These are phyloP conservation scores for Toxicodendron radicans DNA, from an alignment of 345 rosid genomes.

Conservation along the genomic window DNA sequence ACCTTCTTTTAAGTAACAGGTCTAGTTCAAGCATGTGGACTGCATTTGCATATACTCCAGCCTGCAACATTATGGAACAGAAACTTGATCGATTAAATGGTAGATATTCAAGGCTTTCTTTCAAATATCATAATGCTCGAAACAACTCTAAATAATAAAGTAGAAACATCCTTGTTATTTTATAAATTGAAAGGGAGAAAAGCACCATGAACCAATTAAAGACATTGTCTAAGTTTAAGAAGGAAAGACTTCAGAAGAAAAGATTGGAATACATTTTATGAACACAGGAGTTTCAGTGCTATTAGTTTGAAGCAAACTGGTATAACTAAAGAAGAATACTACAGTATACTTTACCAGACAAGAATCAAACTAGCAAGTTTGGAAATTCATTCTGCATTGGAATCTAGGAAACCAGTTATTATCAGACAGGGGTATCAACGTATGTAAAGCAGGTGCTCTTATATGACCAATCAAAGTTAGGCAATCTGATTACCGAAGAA, in stretches of 20 bases:
- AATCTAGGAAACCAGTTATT: not conserved
- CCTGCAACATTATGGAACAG: slow-evolving; percentile 37
- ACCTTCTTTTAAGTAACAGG: slow-evolving; percentile 70
- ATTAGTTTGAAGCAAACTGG: not conserved
- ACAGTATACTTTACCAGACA: not conserved
- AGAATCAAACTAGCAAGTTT: not conserved
- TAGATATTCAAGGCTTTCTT: not conserved
- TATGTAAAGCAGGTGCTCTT: not conserved
- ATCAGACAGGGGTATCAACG: not conserved
- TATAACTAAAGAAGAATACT: not conserved
- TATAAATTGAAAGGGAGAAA: no score
- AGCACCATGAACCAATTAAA: no score
- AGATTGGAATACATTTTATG: not conserved
- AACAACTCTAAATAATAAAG: not conserved
- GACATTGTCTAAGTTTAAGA: not conserved
- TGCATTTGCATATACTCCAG: slow-evolving; percentile 69
- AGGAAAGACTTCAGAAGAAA: not conserved
- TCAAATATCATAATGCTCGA: not conserved
- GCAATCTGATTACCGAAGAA: not conserved
- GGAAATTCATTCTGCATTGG: not conserved
- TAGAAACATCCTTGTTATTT: not conserved
- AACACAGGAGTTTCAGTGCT: not conserved
- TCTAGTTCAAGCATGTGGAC: slow-evolving; percentile 77
- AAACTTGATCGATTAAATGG: not conserved
- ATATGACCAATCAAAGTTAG: not conserved